Conservation (phyloP, 257 asterid genomes). For the Solanum verrucosum region DNA sequence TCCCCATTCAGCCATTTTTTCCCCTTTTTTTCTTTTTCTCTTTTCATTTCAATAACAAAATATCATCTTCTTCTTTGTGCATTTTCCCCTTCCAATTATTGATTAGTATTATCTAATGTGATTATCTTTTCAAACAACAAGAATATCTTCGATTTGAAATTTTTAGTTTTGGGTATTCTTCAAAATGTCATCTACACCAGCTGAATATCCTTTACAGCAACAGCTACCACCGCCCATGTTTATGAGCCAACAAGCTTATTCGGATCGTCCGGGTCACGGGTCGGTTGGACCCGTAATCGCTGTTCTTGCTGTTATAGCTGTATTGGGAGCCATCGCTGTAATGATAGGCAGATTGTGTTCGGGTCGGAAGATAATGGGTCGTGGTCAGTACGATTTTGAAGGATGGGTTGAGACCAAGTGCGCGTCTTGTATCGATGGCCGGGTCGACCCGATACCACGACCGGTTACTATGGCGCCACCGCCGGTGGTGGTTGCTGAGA, state of each 20-base stretch:
- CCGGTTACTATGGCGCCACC: constrained; percentile 10
- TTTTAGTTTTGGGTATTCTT: background rate
- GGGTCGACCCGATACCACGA: constrained; percentile 44
- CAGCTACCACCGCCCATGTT: constrained; percentile 44
- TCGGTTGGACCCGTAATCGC: constrained; percentile 79
- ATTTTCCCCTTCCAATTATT: background rate
- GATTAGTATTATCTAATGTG: background rate
- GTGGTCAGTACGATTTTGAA: constrained; percentile 60
- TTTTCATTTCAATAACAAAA: background rate
- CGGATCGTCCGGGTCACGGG: constrained; percentile 49
- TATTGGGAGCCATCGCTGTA: constrained; percentile 64
- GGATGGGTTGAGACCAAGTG: constrained; percentile 88
- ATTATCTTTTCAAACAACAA: background rate
- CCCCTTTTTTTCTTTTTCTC: background rate
- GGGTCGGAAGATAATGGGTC: constrained; percentile 65
- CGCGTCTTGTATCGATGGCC: constrained; percentile 75
- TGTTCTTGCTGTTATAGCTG: constrained; percentile 56
- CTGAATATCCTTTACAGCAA: constrained; percentile 24
- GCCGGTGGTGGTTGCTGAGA: constrained; percentile 23
- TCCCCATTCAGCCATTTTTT: background rate
- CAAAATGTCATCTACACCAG: constrained; percentile 32
- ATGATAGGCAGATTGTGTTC: constrained; percentile 83
- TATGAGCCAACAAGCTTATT: constrained; percentile 44
- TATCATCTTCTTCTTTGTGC: background rate
- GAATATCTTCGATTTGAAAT: background rate